Conservation (phyloP, 768 basidiomycete genomes). For the Baorangia bicolor region DNA sequence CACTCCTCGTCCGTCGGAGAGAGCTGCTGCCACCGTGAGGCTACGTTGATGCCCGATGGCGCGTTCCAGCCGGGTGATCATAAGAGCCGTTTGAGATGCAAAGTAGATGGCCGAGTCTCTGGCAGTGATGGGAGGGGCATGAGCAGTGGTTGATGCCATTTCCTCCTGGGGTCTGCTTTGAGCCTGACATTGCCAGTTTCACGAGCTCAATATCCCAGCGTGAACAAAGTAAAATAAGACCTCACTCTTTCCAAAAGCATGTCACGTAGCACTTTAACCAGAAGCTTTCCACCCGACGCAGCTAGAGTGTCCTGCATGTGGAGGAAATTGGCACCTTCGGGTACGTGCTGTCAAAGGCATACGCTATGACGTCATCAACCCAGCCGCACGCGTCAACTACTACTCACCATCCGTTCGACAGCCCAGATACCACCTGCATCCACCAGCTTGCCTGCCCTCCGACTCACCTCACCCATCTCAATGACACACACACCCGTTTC, state of each 20-base stretch:
- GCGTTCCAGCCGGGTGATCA: constrained; percentile 23
- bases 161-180: constrained; percentile 46
- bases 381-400: neutral
- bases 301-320: constrained; percentile 60
- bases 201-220: neutral
- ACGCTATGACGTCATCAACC: neutral
- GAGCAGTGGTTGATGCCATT: constrained; percentile 31
- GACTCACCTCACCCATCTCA: constrained; percentile 59
- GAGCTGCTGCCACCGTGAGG: constrained; percentile 20
- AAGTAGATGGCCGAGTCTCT: constrained; percentile 18
- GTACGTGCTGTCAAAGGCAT: constrained; percentile 45
- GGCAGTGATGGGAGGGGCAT: constrained; percentile 45
- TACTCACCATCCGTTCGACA: constrained; percentile 49
- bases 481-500: constrained; percentile 82
- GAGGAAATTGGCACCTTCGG: constrained; percentile 50
- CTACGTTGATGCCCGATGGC: constrained; percentile 31
- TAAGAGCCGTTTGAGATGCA: constrained; percentile 19
- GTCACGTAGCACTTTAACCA: constrained; percentile 68
- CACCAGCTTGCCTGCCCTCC: constrained; percentile 55
- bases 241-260: constrained; percentile 58
- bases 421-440: constrained; percentile 79
- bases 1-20: constrained; percentile 29
- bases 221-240: neutral
- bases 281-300: constrained; percentile 59
- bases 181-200: constrained; percentile 39